Percentiles rank a stretch among this genome's conserved stretches.
phyloP scores from a whole-genome alignment of 768 basidiomycete genomes.

The Boletus speciosus region DNA sequence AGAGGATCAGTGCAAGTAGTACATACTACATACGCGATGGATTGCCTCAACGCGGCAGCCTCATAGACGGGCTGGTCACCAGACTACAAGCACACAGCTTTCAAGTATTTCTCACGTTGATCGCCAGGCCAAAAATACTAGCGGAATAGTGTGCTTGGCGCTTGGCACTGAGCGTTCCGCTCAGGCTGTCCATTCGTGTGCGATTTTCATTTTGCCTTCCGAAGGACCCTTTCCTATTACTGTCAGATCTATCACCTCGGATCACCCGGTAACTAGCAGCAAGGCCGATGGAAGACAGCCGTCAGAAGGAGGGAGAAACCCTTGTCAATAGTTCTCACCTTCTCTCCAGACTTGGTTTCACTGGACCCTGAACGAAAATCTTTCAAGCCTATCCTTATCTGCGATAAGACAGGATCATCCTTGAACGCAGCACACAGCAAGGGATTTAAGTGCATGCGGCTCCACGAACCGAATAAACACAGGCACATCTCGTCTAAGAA shows the following conservation, averaged over 20 bases:
- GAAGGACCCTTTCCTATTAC: background rate
- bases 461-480: too few relatives aligned
- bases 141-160: background rate
- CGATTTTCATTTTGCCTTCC: background rate
- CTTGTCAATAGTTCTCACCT: background rate
- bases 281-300: background rate
- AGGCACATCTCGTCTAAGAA: background rate
- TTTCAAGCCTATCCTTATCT: background rate
- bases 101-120: too few relatives aligned
- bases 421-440: background rate
- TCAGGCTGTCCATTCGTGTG: background rate
- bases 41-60: too few relatives aligned
- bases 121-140: background rate
- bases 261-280: background rate
- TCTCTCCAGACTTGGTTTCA: background rate
- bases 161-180: background rate
- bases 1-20: too few relatives aligned
- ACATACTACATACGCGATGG: too few relatives aligned
- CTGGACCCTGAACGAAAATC: background rate
- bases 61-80: too few relatives aligned
- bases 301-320: background rate
- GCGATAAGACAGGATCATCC: background rate
- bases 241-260: background rate
- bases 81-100: too few relatives aligned
- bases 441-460: background rate